phyloP scores from a whole-genome alignment of 1,284 basidiomycete genomes.

The Cutaneotrichosporon mucoides region DNA sequence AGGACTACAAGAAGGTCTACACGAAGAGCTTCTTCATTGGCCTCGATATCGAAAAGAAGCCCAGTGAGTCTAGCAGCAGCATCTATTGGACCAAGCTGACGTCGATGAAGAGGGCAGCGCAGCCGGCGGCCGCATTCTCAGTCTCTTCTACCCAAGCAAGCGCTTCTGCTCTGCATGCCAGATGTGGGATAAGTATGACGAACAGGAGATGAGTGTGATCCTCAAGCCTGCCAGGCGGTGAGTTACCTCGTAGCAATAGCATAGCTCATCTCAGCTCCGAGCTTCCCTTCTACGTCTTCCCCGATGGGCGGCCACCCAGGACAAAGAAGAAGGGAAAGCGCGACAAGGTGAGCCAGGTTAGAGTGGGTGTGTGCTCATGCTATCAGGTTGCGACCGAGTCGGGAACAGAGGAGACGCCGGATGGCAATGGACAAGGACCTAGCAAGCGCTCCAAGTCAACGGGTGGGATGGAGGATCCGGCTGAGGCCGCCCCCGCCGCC shows the following conservation, averaged over 20 bases:
- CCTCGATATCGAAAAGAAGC: conserved; percentile 84
- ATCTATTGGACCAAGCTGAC: conserved; percentile 13
- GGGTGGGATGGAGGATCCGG: not conserved
- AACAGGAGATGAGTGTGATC: conserved; percentile 87
- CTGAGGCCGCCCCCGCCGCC: not conserved
- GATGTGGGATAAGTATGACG: conserved; percentile 93
- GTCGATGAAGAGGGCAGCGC: conserved; percentile 23
- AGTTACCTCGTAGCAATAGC: conserved; percentile 21
- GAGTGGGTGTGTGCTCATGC: no score
- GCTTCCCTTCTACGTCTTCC: conserved; percentile 42
- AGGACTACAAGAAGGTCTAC: conserved; percentile 74
- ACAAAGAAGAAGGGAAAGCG: conserved; percentile 47
- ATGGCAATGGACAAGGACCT: conserved; percentile 23
- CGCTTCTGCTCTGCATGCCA: conserved; percentile 96
- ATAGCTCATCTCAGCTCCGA: conserved; percentile 28
- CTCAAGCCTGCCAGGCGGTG: conserved; percentile 92
- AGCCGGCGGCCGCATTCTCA: conserved; percentile 62
- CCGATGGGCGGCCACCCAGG: conserved; percentile 38
- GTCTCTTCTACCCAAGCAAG: conserved; percentile 94
- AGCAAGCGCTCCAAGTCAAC: conserved; percentile 44
- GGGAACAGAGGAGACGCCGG: conserved; percentile 13
- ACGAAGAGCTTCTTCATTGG: conserved; percentile 98
- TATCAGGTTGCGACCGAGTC: not conserved
- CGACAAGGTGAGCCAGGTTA: conserved; percentile 26
- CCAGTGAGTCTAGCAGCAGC: conserved; percentile 59